Conservation (phyloP, 352 stramenopile genomes). For the Pythium rishiriense region DNA sequence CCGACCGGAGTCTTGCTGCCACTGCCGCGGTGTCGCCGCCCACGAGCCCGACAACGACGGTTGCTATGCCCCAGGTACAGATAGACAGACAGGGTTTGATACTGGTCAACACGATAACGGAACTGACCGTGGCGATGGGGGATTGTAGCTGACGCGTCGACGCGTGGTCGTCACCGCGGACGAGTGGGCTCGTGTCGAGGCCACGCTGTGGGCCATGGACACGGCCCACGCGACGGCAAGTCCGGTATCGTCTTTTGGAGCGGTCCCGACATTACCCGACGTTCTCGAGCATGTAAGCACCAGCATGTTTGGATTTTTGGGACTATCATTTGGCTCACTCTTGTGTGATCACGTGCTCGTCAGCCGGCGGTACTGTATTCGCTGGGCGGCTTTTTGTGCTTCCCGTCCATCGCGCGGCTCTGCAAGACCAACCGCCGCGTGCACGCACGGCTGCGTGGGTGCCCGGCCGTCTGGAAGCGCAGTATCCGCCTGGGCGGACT, state of each 20-base stretch:
- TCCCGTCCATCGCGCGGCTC: slow-evolving; percentile 24
- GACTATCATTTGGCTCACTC: not conserved
- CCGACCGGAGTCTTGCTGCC: slow-evolving; percentile 4
- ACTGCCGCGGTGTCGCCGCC: not conserved
- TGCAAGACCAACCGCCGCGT: slow-evolving; percentile 45
- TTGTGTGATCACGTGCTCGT: not conserved
- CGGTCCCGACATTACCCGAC: not conserved
- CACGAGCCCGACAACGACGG: slow-evolving; percentile 11
- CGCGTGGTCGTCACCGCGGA: slow-evolving; percentile 3
- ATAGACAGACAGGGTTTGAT: too few species aligned
- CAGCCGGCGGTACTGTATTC: slow-evolving; percentile 11
- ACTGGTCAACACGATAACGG: too few species aligned
- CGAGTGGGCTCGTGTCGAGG: slow-evolving; percentile 61
- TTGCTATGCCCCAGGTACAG: slow-evolving; percentile 6
- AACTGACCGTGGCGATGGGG: too few species aligned
- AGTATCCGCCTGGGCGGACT: slow-evolving; percentile 62
- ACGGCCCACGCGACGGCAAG: not conserved
- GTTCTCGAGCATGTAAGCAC: slow-evolving; percentile 14
- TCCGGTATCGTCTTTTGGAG: too few species aligned
- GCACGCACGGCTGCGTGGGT: slow-evolving; percentile 39
- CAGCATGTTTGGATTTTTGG: too few species aligned
- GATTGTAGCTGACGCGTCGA: not conserved
- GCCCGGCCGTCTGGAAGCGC: slow-evolving; percentile 72
- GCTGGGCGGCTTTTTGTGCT: slow-evolving; percentile 15
- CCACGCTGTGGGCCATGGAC: slow-evolving; percentile 64